Base-by-base conservation (phyloP, 257 asterid genomes). In the Agastache rugosa region DNA sequence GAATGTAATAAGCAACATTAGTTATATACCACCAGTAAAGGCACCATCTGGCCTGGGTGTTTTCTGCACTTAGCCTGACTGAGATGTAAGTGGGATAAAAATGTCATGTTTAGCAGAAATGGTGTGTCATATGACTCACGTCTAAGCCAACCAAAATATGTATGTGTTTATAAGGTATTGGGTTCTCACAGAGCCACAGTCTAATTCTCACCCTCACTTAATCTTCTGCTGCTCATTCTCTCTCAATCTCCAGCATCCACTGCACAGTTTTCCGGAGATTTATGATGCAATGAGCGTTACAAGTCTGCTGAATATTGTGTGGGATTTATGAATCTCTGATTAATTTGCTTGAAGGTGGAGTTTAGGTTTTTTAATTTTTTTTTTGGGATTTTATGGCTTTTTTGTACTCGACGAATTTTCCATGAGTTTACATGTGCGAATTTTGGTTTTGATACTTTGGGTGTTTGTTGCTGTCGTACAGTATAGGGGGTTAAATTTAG, bases 21-120 rank as follows among this genome's bases (percentile, higher is more conserved):
- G 60, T 20, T 20, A 50, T 22, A 20, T 63, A 11, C 9, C 41
- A 48, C 17, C 63, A 8, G 74, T 25, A 50, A 47, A 27, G 16
- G 39, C 19, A 56, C 63, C 39, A 31, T 61, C 17, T 48, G 11
- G 25, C 14, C 20, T 65, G 73, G 59, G 17, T 19, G 3, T 16
- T 6, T 61, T 56, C 68, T 58, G 45, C 59, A 25, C 11, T 4
- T 41, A 11, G 64, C 41, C 39, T 22, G 41, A 5, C 14, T 31
- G 45, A 62, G 17, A 47, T 47, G 44, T 22, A 51, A 1, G 6
- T 51, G 72, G 41, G 65, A 72, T 55, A 37, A 53, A 50, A 48
- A 17, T 12, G 1, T 31, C 45, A 35, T 11, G 45, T 15, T 75
- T 42, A 6, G 45, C 45, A 60, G 14, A 35, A 23, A 59, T 76